These are phyloP conservation scores for Boletus fagicola DNA, from an alignment of 768 basidiomycete species.

Conservation along the genomic window DNA sequence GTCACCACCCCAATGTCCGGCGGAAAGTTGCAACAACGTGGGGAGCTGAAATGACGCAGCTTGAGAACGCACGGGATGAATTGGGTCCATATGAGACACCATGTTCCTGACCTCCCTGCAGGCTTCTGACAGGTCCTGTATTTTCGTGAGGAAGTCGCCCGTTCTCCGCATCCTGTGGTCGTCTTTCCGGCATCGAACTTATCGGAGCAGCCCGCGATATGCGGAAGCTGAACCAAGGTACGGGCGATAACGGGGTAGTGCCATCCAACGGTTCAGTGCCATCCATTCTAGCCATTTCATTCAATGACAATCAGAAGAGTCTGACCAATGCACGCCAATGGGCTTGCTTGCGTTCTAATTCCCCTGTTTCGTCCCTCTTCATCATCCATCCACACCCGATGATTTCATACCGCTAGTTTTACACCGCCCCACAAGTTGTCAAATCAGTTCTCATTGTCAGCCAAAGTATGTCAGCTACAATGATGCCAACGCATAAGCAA, in stretches of 20 bases:
- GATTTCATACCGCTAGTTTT: neutral
- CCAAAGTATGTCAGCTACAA: neutral
- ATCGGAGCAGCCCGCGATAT: neutral
- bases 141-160: conserved; percentile 6
- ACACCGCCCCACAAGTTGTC: neutral
- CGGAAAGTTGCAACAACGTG: neutral
- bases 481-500: conserved; percentile 3
- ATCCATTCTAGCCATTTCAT: neutral
- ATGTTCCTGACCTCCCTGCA: neutral
- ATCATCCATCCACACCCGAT: neutral
- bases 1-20: neutral
- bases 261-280: neutral
- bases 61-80: neutral
- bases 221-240: neutral
- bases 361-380: neutral
- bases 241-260: neutral
- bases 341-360: neutral
- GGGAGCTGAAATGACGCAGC: neutral
- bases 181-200: neutral
- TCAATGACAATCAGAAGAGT: neutral
- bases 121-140: neutral
- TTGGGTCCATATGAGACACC: neutral
- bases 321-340: neutral
- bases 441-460: neutral
- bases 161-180: neutral